phyloP scores from a whole-genome alignment of 148 eudicot species.

The Polygonum maritimum region DNA sequence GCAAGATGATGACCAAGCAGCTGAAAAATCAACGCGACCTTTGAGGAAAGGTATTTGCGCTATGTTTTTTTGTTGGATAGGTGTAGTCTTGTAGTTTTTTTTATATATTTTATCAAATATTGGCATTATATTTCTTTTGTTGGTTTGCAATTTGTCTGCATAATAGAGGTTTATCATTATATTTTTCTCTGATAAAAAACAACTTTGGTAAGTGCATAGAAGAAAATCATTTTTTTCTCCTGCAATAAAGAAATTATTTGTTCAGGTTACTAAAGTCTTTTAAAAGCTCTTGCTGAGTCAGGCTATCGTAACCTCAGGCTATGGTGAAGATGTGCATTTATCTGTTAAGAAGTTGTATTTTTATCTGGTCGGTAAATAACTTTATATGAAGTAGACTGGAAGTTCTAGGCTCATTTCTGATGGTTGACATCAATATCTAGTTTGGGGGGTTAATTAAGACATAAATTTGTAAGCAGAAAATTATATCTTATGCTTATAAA shows the following conservation, averaged over 20 bases:
- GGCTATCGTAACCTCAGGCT: neutral
- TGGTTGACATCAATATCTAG: neutral
- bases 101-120: neutral
- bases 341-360: neutral
- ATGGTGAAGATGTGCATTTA: neutral
- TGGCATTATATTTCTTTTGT: neutral
- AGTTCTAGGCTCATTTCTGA: conserved; percentile 1
- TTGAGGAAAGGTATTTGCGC: conserved; percentile 58
- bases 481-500: neutral
- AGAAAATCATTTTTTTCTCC: neutral
- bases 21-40: conserved; percentile 39
- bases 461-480: neutral
- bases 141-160: neutral
- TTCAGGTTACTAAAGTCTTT: neutral
- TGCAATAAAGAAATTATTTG: neutral
- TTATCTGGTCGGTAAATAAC: neutral
- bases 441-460: neutral
- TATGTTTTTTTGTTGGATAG: conserved; percentile 8
- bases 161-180: neutral
- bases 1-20: conserved; percentile 35
- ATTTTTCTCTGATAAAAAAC: neutral
- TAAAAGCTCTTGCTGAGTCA: neutral
- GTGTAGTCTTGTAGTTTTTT: neutral
- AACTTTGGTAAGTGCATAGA: neutral
- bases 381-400: neutral